Base-by-base conservation (phyloP, 2,329 filamentous ascomycete species). In the Polychaeton citri region DNA sequence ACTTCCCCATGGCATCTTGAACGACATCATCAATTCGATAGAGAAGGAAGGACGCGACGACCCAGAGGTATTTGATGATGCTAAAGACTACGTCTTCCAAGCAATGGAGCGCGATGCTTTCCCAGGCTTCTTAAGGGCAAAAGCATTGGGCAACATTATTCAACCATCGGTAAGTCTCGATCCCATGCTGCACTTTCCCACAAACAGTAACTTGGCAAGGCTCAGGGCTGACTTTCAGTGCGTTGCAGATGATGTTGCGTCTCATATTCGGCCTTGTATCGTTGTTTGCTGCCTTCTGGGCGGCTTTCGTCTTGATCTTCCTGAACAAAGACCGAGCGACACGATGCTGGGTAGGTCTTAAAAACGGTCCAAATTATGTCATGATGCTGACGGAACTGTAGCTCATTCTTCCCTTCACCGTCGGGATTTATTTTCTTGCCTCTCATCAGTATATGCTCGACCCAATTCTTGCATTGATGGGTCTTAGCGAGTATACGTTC, bases 51-150 rank as follows among this genome's bases (percentile, higher is more conserved):
- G 85, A 32, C 78, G 90, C 49, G 90, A 96, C 51, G 90, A 98
- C 55, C 90, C 90, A 0, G 90, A 98, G 59, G 81, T 98, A 9
- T 98, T 98, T 51, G 90, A 96, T 56, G 78, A 84, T 15, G 90
- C 90, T 37, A 98, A 98, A 66, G 90, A 98, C 64, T 98, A 96
- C 57, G 90, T 96, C 43, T 98, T 96, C 60, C 92, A 98, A 62
- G 92, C 92, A 21, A 98, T 98, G 90, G 92, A 98, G 63, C 76
- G 92, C 38, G 90, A 98, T 63, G 90, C 92, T n/a, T 98, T 94
- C 57, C 90, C 92, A 1, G 88, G 88, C 1, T 98, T 98, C 62
- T 69, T 98, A 40, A 75, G 88, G 54, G 84, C 85, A 63, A 96
- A 96, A 64, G 90, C 90, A 2, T 69, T 98, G 17, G 92, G 92